Evolutionary conservation across 176 grass and related monocot genomes (phyloP).

Genomic region (Phragmites australis): DNA sequence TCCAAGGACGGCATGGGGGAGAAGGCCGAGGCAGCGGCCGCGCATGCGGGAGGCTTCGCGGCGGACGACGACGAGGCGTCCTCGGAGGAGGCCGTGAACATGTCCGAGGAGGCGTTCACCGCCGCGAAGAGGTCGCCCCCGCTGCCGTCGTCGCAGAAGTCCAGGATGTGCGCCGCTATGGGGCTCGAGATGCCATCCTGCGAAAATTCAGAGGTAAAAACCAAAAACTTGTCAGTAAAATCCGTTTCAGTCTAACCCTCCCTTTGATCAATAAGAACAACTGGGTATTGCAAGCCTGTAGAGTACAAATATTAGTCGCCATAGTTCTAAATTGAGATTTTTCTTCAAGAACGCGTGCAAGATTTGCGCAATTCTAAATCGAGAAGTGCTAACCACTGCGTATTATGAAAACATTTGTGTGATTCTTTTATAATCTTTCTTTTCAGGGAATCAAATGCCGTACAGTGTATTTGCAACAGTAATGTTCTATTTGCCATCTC

Average conservation of each 20-base stretch:
- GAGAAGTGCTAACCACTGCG: not conserved
- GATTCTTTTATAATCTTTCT: conserved; percentile 27
- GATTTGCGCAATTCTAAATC: not conserved
- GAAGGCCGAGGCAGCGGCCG: conserved; percentile 33
- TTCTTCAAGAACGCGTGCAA: not conserved
- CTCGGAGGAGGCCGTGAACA: conserved; percentile 41
- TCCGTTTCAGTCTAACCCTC: not conserved
- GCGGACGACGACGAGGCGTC: conserved; percentile 50
- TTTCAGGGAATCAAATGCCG: conserved; percentile 35
- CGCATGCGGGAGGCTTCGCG: conserved; percentile 29
- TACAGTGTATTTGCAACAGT: conserved; percentile 36
- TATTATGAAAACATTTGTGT: not conserved
- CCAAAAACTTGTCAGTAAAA: not conserved
- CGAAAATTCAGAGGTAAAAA: conserved; percentile 32
- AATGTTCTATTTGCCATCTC: conserved; percentile 28
- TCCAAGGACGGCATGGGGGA: conserved; percentile 60
- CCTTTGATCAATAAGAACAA: not conserved
- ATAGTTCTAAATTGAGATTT: not conserved
- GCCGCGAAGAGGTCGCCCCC: conserved; percentile 58
- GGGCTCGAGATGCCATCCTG: conserved; percentile 92
- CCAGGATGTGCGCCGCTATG: conserved; percentile 61
- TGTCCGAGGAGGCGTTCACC: conserved; percentile 20
- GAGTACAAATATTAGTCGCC: conserved; percentile 2
- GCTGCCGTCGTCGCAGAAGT: conserved; percentile 66
- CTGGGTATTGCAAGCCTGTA: conserved; percentile 23